Conservation (phyloP, 164 flowering plant species). For the Warburgia ugandensis region DNA sequence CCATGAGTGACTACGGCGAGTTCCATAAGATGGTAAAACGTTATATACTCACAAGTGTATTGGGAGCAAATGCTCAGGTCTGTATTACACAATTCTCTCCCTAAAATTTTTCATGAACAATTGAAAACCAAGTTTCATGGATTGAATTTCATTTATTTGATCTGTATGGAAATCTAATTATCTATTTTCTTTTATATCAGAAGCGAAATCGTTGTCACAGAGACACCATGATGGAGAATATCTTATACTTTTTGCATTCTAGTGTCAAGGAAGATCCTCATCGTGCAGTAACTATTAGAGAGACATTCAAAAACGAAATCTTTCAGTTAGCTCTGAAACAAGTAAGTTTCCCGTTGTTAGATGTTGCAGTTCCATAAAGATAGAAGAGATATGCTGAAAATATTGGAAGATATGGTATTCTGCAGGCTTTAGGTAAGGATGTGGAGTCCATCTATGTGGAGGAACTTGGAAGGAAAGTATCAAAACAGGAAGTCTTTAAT, state of each 20-base stretch:
- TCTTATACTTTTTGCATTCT: constrained; percentile 29
- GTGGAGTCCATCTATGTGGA: constrained; percentile 60
- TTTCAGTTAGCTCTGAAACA: constrained; percentile 68
- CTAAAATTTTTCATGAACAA: background rate
- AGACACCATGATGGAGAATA: constrained; percentile 53
- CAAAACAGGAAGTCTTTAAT: constrained; percentile 54
- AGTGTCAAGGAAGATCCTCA: constrained; percentile 27
- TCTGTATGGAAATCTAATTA: background rate
- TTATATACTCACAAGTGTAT: constrained; percentile 39
- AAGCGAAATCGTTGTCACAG: constrained; percentile 54
- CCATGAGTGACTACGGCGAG: constrained; percentile 82
- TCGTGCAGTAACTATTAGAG: constrained; percentile 51
- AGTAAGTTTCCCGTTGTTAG: constrained; percentile 32
- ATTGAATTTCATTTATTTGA: background rate
- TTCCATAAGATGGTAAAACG: constrained; percentile 68
- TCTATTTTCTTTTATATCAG: constrained; percentile 25
- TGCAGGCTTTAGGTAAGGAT: constrained; percentile 73
- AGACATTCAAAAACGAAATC: constrained; percentile 55
- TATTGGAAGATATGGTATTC: background rate
- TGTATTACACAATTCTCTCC: background rate
- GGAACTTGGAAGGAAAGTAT: constrained; percentile 50
- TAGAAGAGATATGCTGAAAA: background rate
- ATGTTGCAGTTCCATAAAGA: background rate
- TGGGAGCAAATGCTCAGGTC: constrained; percentile 91
- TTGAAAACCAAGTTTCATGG: background rate